These are phyloP conservation scores for Carex sylvatica DNA, from an alignment of 202 grass and related monocot species.

Conservation along the genomic window DNA sequence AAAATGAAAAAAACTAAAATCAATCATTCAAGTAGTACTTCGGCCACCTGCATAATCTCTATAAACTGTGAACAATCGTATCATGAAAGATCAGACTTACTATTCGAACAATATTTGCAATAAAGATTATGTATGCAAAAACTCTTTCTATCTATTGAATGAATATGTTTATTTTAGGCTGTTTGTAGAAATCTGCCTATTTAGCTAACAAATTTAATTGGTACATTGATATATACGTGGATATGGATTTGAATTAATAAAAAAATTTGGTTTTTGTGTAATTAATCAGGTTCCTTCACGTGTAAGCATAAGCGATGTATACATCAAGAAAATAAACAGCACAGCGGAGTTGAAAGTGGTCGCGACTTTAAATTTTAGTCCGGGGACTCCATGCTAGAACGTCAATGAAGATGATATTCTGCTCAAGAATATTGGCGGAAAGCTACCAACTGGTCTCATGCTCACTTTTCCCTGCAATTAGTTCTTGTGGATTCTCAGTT, in stretches of 20 bases:
- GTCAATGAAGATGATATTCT: not conserved
- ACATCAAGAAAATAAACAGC: slow-evolving; percentile 28
- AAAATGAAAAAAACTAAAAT: not conserved
- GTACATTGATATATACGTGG: no score
- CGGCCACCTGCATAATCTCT: no score
- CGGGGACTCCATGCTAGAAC: not conserved
- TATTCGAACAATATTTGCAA: no score
- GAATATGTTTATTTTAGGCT: no score
- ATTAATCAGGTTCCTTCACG: slow-evolving; percentile 19
- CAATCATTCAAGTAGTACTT: not conserved
- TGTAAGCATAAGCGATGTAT: slow-evolving; percentile 31
- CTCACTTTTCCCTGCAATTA: slow-evolving; percentile 20
- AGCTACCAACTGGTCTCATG: not conserved
- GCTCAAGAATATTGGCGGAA: not conserved
- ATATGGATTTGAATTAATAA: no score
- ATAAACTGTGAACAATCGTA: no score
- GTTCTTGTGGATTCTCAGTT: not conserved
- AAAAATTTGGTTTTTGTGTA: not conserved
- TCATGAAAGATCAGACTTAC: no score
- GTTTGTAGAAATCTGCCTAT: no score
- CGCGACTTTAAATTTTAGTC: slow-evolving; percentile 36
- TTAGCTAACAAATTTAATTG: no score
- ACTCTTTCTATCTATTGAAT: no score
- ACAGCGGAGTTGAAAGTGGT: slow-evolving; percentile 24
- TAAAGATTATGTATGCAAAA: no score